Conservation (phyloP, 2,329 filamentous ascomycete genomes). For the Parafenestella ontariensis region DNA sequence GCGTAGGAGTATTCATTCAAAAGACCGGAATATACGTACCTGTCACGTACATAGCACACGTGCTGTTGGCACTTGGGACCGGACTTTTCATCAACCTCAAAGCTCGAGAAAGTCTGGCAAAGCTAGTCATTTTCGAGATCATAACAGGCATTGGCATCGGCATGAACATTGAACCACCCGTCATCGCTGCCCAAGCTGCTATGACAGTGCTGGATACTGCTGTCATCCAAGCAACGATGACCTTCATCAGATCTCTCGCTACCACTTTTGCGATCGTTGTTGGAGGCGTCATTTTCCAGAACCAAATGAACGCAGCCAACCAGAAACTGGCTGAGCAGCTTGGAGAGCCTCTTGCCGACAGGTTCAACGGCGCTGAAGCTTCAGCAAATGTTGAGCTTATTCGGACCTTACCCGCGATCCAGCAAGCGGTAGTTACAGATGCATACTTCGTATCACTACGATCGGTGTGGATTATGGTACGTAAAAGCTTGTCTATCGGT, state of each 20-base stretch:
- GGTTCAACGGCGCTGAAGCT: too few species aligned
- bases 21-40: conserved; percentile 46
- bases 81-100: conserved; percentile 23
- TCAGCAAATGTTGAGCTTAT: too few species aligned
- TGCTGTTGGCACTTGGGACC: conserved; percentile 16
- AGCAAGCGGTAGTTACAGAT: too few species aligned
- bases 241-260: conserved; percentile 50
- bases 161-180: conserved; percentile 58
- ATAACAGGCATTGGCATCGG: conserved; percentile 57
- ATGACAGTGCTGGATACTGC: conserved; percentile 48
- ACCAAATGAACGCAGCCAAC: too few species aligned
- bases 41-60: conserved; percentile 17
- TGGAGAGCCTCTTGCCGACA: too few species aligned
- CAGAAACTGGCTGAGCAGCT: too few species aligned
- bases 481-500: too few species aligned
- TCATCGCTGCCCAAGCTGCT: conserved; percentile 58
- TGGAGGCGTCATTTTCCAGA: conserved; percentile 56
- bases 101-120: conserved; percentile 1
- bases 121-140: conserved; percentile 56
- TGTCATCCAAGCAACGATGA: conserved; percentile 55
- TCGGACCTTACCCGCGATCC: too few species aligned
- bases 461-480: too few species aligned
- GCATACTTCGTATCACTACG: too few species aligned
- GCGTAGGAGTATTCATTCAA: conserved; percentile 52
- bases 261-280: conserved; percentile 53